Evolutionary conservation across 805 yeast species (phyloP).

Genomic region (Cyberlindnera maclurae): DNA sequence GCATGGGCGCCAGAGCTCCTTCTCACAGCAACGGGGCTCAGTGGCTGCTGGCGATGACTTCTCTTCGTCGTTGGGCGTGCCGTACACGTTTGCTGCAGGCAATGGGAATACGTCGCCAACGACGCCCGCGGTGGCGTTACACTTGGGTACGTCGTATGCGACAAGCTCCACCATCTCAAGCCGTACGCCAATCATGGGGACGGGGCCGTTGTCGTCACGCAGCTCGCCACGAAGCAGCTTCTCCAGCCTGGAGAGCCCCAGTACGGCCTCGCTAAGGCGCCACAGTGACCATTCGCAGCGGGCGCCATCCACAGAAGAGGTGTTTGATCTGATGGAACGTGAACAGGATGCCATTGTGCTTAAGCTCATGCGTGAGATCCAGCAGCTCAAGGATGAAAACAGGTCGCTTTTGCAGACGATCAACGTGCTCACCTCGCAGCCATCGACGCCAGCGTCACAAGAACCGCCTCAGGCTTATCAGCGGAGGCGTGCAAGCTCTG

Average conservation of each 20-base stretch:
- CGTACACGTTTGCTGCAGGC: conserved; percentile 9
- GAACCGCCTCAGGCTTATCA: neutral
- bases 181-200: conserved; percentile 8
- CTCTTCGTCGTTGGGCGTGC: conserved; percentile 18
- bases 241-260: conserved; percentile 6
- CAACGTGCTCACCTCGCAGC: conserved; percentile 9
- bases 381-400: conserved; percentile 46
- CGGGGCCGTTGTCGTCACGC: conserved; percentile 6
- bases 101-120: neutral
- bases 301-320: conserved; percentile 36
- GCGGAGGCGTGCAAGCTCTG: too few relatives aligned
- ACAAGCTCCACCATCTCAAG: conserved; percentile 4
- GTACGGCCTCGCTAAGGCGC: conserved; percentile 12
- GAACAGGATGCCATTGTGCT: conserved; percentile 74
- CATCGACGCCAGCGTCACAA: neutral
- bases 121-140: neutral
- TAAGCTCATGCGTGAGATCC: conserved; percentile 57
- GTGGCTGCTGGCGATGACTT: conserved; percentile 14
- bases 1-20: conserved; percentile 6
- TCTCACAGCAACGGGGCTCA: conserved; percentile 16
- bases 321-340: conserved; percentile 56
- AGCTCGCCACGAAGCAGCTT: conserved; percentile 20
- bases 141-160: neutral
- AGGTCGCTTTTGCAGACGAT: conserved; percentile 26
- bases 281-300: conserved; percentile 14